Conservation (phyloP, 306 rosid species). For the Sphenostylis stenocarpa region DNA sequence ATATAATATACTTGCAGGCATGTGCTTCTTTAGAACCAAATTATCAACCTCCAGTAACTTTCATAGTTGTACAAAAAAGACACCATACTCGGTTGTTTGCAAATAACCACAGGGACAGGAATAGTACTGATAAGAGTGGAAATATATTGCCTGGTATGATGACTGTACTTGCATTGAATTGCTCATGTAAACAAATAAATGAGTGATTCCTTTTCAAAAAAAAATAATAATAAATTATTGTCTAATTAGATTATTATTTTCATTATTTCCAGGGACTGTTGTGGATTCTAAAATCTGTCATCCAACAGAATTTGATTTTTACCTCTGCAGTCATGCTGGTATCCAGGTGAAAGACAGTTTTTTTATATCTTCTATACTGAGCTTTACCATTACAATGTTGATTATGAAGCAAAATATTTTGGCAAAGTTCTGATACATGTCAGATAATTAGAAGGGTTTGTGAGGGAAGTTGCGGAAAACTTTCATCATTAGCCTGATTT, state of each 20-base stretch:
- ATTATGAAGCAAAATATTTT: neutral
- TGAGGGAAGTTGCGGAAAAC: neutral
- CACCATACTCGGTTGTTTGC: conserved; percentile 91
- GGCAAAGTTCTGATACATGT: neutral
- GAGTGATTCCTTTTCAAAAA: neutral
- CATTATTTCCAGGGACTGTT: conserved; percentile 66
- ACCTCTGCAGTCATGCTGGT: conserved; percentile 96
- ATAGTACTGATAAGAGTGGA: conserved; percentile 83
- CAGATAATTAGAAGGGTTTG: conserved; percentile 5
- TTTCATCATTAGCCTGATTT: neutral
- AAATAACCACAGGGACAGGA: conserved; percentile 75
- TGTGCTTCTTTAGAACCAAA: conserved; percentile 94
- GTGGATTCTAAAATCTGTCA: conserved; percentile 95
- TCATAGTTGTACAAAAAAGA: conserved; percentile 89
- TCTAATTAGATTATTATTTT: neutral
- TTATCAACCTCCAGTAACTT: conserved; percentile 94
- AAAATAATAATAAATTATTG: too few species aligned
- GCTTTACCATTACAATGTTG: neutral
- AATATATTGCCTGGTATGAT: conserved; percentile 83
- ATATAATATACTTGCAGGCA: conserved; percentile 50
- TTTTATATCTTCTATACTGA: neutral
- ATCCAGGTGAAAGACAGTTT: conserved; percentile 56
- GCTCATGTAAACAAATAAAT: neutral
- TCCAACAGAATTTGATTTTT: conserved; percentile 94
- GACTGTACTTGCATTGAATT: neutral